Conservation (phyloP, 2,329 filamentous ascomycete genomes). For the Aureobasidium sp. region DNA sequence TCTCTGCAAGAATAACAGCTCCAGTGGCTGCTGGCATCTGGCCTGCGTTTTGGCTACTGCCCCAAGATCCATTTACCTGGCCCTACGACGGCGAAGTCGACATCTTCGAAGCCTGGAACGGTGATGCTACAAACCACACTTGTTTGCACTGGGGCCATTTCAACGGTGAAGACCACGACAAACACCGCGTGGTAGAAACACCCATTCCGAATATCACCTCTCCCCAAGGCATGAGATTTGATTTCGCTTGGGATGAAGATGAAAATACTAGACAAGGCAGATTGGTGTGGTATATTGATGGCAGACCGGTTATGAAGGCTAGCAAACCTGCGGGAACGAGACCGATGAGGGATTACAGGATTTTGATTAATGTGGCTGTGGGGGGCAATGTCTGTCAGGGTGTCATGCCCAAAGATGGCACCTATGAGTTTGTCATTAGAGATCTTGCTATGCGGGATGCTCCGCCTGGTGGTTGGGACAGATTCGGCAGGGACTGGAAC, state of each 20-base stretch:
- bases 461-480: constrained; percentile 46
- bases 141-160: constrained; percentile 53
- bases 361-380: constrained; percentile 55
- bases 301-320: constrained; percentile 48
- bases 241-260: constrained; percentile 48
- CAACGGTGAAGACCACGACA: constrained; percentile 45
- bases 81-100: constrained; percentile 52
- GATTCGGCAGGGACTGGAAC: constrained; percentile 45
- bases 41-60: constrained; percentile 55
- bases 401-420: constrained; percentile 41
- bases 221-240: constrained; percentile 41
- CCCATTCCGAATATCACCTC: constrained; percentile 38
- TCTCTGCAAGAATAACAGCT: constrained; percentile 43
- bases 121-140: constrained; percentile 44
- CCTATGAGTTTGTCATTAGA: constrained; percentile 49
- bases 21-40: constrained; percentile 50
- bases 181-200: constrained; percentile 48
- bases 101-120: constrained; percentile 55
- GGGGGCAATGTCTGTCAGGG: constrained; percentile 51
- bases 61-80: constrained; percentile 50
- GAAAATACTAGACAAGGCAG: constrained; percentile 33
- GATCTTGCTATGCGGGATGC: constrained; percentile 45
- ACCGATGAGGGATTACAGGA: constrained; percentile 46
- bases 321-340: constrained; percentile 44
- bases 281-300: constrained; percentile 53